A percentile compares a stretch with the other conserved stretches of the same genome.
Conservation (phyloP, 257 asterid species). For the Cinchona pubescens region DNA sequence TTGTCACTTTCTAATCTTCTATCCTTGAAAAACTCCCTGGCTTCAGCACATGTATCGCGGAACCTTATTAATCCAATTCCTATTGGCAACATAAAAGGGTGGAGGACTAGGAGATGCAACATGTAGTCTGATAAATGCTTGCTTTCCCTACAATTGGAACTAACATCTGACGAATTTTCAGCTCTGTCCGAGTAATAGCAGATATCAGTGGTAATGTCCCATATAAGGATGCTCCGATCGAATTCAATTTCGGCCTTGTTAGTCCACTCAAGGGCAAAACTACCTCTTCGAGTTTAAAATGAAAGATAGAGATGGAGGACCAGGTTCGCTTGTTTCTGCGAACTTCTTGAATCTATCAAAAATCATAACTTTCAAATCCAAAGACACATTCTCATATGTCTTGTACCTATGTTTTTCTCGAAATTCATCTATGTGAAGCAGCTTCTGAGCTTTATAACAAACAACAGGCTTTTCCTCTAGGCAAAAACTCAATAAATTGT, state of each 20-base stretch:
- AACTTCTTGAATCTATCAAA: constrained; percentile 17
- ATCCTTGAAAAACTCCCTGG: constrained; percentile 35
- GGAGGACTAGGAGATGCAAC: constrained; percentile 45
- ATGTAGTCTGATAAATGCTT: constrained; percentile 48
- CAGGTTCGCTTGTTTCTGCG: constrained; percentile 1
- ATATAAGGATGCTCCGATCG: constrained; percentile 40
- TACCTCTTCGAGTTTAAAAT: constrained; percentile 26
- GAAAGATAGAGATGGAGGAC: constrained; percentile 19
- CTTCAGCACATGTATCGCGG: constrained; percentile 52
- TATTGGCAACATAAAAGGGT: constrained; percentile 51
- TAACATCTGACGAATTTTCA: not conserved
- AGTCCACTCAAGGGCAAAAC: constrained; percentile 26
- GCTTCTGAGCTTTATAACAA: not conserved
- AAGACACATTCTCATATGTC: constrained; percentile 29
- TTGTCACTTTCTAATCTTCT: constrained; percentile 12
- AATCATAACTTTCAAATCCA: constrained; percentile 17
- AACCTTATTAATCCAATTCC: constrained; percentile 55
- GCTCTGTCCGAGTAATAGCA: constrained; percentile 29
- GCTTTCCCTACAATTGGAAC: constrained; percentile 15
- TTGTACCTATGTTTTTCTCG: constrained; percentile 38
- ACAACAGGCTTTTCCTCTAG: constrained; percentile 25
- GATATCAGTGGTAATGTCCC: constrained; percentile 55
- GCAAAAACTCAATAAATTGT: constrained; percentile 33
- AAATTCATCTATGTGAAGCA: constrained; percentile 17
- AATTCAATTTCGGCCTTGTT: constrained; percentile 25